Percentiles rank a stretch among this genome's conserved stretches.
Conservation (phyloP, 495 filamentous ascomycete genomes). For the Penicillium cosmopolitanum region DNA sequence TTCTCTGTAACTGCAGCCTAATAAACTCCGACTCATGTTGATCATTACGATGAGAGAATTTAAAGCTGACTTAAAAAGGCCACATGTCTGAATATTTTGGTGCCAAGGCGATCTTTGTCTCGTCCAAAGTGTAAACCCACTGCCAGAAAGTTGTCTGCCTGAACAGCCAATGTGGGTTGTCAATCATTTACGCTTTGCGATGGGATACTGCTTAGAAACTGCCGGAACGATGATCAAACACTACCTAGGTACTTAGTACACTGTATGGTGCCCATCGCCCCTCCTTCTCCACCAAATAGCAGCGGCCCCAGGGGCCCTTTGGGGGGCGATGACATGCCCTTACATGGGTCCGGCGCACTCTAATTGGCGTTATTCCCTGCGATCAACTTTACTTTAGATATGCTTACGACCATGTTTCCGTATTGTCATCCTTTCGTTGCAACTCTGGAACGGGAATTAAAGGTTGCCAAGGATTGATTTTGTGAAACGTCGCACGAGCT, state of each 20-base stretch:
- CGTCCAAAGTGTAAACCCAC: neutral
- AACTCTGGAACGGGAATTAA: conserved; percentile 31
- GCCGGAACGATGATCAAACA: conserved; percentile 1
- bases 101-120: conserved; percentile 3
- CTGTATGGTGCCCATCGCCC: neutral
- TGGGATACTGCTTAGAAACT: neutral
- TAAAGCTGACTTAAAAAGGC: neutral
- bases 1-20: neutral
- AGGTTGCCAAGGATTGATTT: conserved; percentile 34
- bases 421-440: conserved; percentile 30
- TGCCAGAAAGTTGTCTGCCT: neutral
- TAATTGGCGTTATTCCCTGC: conserved; percentile 5
- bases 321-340: conserved; percentile 22
- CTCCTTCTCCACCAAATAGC: neutral
- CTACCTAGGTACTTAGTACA: no score
- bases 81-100: conserved; percentile 4
- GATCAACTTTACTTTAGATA: conserved; percentile 25
- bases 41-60: neutral
- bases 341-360: conserved; percentile 14
- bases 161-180: neutral
- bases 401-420: conserved; percentile 22
- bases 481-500: conserved; percentile 51
- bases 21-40: conserved; percentile 23
- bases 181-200: conserved; percentile 2
- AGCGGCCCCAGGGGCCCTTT: neutral